phyloP scores from a whole-genome alignment of 192 early-diverging fungal species.

The Allomyces macrogynus region DNA sequence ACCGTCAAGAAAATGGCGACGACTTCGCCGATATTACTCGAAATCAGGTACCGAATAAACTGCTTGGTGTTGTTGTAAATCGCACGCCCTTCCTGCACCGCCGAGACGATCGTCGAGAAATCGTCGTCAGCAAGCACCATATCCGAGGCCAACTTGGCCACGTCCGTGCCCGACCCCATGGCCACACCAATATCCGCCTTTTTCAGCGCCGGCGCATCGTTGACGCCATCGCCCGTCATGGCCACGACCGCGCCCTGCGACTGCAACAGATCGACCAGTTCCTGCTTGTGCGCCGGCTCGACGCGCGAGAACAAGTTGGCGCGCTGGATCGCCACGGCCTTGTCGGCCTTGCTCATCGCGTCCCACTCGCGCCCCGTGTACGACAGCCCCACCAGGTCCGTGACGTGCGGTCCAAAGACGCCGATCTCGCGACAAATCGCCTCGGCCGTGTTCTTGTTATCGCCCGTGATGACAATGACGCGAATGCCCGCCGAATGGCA shows the following conservation, averaged over 20 bases:
- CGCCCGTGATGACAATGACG: constrained; percentile 96
- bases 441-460: constrained; percentile 93
- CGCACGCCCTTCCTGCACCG: constrained; percentile 89
- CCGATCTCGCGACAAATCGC: constrained; percentile 89
- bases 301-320: constrained; percentile 84
- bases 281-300: constrained; percentile 86
- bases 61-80: constrained; percentile 99
- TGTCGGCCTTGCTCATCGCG: constrained; percentile 49
- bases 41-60: constrained; percentile 96
- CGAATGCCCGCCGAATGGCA: constrained; percentile 90
- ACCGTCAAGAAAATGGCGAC: constrained; percentile 95
- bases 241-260: constrained; percentile 62
- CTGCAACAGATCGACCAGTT: constrained; percentile 82
- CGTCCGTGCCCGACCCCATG: constrained; percentile 96
- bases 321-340: constrained; percentile 42
- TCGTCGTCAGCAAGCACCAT: constrained; percentile 98
- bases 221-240: constrained; percentile 98
- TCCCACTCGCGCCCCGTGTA: constrained; percentile 96
- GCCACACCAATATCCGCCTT: constrained; percentile 98
- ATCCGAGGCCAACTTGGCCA: constrained; percentile 92
- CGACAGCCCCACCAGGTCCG: constrained; percentile 31
- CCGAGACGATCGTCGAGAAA: constrained; percentile 93
- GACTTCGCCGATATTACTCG: constrained; percentile 96
- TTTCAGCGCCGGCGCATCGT: constrained; percentile 93
- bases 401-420: constrained; percentile 44